phyloP scores from a whole-genome alignment of 495 filamentous ascomycete genomes.

The Penicillium dipodomyicola region DNA sequence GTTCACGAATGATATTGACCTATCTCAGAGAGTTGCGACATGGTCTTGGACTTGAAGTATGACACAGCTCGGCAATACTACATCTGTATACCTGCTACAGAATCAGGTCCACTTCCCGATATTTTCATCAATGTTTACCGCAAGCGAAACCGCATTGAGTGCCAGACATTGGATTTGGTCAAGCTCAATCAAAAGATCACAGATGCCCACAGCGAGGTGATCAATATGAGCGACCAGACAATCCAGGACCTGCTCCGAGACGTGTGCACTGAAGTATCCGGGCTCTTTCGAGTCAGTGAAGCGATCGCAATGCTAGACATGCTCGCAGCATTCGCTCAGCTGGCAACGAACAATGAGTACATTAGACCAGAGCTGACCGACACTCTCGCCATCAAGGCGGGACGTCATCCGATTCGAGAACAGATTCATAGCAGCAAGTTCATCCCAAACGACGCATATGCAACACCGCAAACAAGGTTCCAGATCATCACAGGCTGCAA shows the following conservation, averaged over 20 bases:
- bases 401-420: conserved; percentile 82
- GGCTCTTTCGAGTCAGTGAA: conserved; percentile 76
- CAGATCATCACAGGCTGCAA: conserved; percentile 96
- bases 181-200: conserved; percentile 73
- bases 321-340: conserved; percentile 77
- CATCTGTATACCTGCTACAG: conserved; percentile 62
- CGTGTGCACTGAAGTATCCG: conserved; percentile 63
- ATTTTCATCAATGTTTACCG: conserved; percentile 73
- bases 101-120: conserved; percentile 65
- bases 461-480: conserved; percentile 71
- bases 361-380: conserved; percentile 71
- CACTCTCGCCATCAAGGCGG: conserved; percentile 74
- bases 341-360: conserved; percentile 76
- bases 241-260: conserved; percentile 67
- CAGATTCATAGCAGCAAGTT: conserved; percentile 65
- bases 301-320: conserved; percentile 90
- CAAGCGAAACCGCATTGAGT: conserved; percentile 73
- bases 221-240: conserved; percentile 66
- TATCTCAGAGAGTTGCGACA: conserved; percentile 52
- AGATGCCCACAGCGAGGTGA: conserved; percentile 77
- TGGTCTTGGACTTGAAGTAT: conserved; percentile 66
- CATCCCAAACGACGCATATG: conserved; percentile 87
- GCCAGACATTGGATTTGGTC: conserved; percentile 78
- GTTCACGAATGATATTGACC: conserved; percentile 21
- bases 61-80: conserved; percentile 78